Evolutionary conservation across 768 basidiomycete species (phyloP).

Genomic region (Boletus reticulatus): DNA sequence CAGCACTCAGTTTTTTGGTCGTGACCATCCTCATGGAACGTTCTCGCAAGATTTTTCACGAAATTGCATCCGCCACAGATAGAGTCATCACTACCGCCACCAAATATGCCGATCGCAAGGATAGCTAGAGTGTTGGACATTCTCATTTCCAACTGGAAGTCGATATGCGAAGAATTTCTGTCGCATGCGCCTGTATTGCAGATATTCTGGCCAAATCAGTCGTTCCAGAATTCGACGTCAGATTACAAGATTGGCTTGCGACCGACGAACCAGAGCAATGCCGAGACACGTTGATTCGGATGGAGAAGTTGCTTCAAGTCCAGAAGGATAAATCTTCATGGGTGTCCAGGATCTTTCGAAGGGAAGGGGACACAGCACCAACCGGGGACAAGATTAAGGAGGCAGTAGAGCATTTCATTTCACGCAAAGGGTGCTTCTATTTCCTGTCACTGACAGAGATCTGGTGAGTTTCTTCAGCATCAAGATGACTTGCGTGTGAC

Average conservation of each 20-base stretch:
- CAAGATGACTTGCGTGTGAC: neutral
- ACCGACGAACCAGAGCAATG: neutral
- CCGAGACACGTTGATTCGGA: neutral
- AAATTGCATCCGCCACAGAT: neutral
- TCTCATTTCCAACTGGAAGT: neutral
- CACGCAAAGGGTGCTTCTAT: neutral
- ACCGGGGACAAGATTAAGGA: neutral
- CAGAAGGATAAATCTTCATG: neutral
- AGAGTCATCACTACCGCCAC: neutral
- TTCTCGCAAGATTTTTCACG: neutral
- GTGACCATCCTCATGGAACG: neutral
- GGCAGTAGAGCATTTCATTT: neutral
- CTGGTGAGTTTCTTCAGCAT: neutral
- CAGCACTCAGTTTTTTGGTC: too few relatives aligned
- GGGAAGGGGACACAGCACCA: neutral
- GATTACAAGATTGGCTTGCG: neutral
- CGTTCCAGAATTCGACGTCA: neutral
- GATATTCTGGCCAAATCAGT: neutral
- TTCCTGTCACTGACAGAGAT: neutral
- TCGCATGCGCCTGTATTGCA: neutral
- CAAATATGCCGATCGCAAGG: neutral
- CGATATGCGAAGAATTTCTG: neutral
- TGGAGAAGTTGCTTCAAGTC: neutral
- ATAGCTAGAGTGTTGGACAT: neutral
- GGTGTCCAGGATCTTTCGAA: neutral